Conservation (phyloP, 1,284 basidiomycete species). For the Blastosporella zonata region DNA sequence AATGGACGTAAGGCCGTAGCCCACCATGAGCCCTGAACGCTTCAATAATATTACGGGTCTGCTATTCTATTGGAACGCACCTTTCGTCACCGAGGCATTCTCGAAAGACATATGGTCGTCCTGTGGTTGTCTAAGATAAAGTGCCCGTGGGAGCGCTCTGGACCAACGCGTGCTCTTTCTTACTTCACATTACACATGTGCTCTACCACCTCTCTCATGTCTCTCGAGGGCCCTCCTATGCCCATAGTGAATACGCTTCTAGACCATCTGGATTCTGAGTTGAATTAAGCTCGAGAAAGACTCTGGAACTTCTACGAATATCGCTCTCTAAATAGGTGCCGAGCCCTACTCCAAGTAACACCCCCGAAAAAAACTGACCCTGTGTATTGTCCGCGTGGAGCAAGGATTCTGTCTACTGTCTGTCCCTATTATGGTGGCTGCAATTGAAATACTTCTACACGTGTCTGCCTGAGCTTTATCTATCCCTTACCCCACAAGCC, state of each 20-base stretch:
- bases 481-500: background rate
- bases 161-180: background rate
- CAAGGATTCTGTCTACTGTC: background rate
- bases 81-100: slow-evolving; percentile 77
- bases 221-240: background rate
- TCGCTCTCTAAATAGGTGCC: background rate
- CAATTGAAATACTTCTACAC: background rate
- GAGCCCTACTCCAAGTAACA: background rate
- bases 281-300: background rate
- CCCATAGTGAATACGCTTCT: background rate
- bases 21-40: slow-evolving; percentile 72
- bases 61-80: slow-evolving; percentile 32
- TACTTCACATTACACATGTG: background rate
- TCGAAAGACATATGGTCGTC: slow-evolving; percentile 63
- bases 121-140: background rate
- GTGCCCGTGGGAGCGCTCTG: slow-evolving; percentile 13
- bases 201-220: background rate
- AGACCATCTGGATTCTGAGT: background rate
- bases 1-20: slow-evolving; percentile 67
- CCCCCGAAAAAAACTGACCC: background rate
- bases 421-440: background rate
- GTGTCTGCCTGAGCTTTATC: slow-evolving; percentile 6
- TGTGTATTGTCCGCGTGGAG: slow-evolving; percentile 3
- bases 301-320: background rate
- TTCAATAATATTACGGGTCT: background rate